phyloP scores from a whole-genome alignment of 1,139 yeast species.

The Hyphopichia khmerensis region DNA sequence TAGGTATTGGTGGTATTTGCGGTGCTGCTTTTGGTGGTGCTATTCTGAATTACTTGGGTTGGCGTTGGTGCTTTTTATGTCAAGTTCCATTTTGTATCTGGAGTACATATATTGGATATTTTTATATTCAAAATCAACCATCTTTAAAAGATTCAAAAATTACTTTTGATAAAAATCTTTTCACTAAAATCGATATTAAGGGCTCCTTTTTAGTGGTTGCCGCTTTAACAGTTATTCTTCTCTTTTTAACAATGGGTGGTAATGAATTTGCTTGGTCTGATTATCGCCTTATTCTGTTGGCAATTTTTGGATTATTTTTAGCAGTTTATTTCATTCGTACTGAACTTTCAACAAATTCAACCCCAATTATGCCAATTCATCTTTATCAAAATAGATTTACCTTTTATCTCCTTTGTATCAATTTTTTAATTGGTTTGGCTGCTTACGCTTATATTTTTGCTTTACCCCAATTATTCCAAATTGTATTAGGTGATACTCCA shows the following conservation, averaged over 20 bases:
- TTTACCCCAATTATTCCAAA: conserved; percentile 38
- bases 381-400: conserved; percentile 23
- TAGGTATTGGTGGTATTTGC: conserved; percentile 23
- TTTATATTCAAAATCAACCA: conserved; percentile 15
- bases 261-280: conserved; percentile 21
- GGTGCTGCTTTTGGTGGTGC: conserved; percentile 28
- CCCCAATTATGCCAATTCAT: conserved; percentile 36
- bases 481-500: conserved; percentile 25
- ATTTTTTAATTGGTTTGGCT: conserved; percentile 36
- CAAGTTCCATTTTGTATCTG: conserved; percentile 17
- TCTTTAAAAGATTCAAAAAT: conserved; percentile 9
- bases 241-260: conserved; percentile 27
- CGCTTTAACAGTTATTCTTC: conserved; percentile 26
- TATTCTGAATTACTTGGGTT: conserved; percentile 16
- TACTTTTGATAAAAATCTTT: conserved; percentile 5
- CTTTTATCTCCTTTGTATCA: conserved; percentile 23
- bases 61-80: conserved; percentile 28
- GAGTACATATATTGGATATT: conserved; percentile 18
- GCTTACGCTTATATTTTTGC: conserved; percentile 38
- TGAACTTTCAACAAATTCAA: conserved; percentile 29
- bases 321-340: conserved; percentile 13
- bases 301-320: conserved; percentile 10
- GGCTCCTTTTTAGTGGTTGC: conserved; percentile 19
- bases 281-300: conserved; percentile 11
- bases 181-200: conserved; percentile 16